A percentile compares a stretch with the other conserved stretches of the same genome.
These are phyloP conservation scores for Pycnococcus provasolii DNA, from an alignment of 139 green algal species.

Conservation along the genomic window DNA sequence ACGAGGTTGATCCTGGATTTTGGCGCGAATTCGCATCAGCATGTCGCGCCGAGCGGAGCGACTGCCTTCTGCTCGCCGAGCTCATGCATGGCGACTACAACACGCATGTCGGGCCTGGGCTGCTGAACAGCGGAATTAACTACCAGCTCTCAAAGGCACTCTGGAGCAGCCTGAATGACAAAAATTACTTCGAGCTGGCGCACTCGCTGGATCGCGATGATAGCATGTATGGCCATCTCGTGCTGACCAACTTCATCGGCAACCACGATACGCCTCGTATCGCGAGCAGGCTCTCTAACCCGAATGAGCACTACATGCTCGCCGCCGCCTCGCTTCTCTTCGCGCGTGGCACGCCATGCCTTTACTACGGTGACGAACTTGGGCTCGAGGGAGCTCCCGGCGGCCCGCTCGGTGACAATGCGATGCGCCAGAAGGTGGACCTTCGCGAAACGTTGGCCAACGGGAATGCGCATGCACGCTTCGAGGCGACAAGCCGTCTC, in stretches of 20 bases:
- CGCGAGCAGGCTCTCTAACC: constrained; percentile 7
- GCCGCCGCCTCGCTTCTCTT: constrained; percentile 15
- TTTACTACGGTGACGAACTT: constrained; percentile 33
- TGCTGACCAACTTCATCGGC: constrained; percentile 25
- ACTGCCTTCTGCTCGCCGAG: constrained; percentile 26
- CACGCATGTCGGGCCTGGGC: constrained; percentile 5
- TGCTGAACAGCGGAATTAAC: constrained; percentile 26
- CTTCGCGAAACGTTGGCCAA: background rate
- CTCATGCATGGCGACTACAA: constrained; percentile 33
- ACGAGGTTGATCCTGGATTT: constrained; percentile 29
- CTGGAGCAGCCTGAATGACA: constrained; percentile 29
- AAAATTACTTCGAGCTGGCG: constrained; percentile 33
- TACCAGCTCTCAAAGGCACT: constrained; percentile 34
- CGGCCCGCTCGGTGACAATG: constrained; percentile 12
- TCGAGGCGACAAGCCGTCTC: background rate
- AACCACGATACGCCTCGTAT: constrained; percentile 31
- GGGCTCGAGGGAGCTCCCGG: constrained; percentile 20
- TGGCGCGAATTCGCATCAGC: constrained; percentile 20
- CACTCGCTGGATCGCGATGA: constrained; percentile 21
- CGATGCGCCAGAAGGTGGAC: constrained; percentile 15
- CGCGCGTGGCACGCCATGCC: constrained; percentile 18
- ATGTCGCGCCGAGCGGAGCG: constrained; percentile 17
- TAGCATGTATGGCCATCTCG: constrained; percentile 15
- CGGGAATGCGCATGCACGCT: background rate
- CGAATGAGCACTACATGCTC: constrained; percentile 12